Evolutionary conservation across 306 rosid genomes (phyloP), one percentile per base, ranked within the genome.

Genomic region (Adenanthera pavonina): DNA sequence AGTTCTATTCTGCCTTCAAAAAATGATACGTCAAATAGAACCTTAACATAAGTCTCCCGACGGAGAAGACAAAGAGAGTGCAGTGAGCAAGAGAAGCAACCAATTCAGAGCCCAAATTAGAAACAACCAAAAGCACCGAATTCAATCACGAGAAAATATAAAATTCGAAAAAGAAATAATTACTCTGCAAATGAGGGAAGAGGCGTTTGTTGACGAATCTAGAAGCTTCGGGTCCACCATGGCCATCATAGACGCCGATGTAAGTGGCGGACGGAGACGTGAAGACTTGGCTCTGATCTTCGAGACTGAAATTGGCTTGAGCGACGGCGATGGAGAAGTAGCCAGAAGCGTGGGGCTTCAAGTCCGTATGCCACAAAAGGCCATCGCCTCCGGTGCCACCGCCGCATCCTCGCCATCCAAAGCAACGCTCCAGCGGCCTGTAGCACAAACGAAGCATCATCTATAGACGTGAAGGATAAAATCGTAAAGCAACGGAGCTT

Each of bases 161-260:
- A 40, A 6, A 25, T 25, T 19, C 10, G 1, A 9, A 35, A 5
- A 15, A 54, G 74, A 72, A 25, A 25, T 25, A 35, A 46, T 59
- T 79, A 92, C 97, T 80, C n/a, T 83, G 92, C 61, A 92, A 61
- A 74, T 62, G 84, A 52, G 92, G 84, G 59, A 92, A 83, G 12
- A 92, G 86, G 52, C 83, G 91, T 25, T 86, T 87, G 69, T 85
- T 89, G 70, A 90, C 89, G 77, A 92, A 92, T 72, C 93, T 83
- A 56, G 97, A 89, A 84, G 97, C 97, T 79, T 92, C 88, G 0
- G 94, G 94, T 1, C 97, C 97, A 25, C 97, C 97, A 34, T 92
- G 97, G 71, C 97, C 97, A 56, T 92, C 97, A 30, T 87, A 92
- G 5, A 92, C 93, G 36, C 97, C 97, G 49, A 92, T 83, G 19